Base-by-base conservation (phyloP, 345 rosid species). In the Conringia planisiliqua region DNA sequence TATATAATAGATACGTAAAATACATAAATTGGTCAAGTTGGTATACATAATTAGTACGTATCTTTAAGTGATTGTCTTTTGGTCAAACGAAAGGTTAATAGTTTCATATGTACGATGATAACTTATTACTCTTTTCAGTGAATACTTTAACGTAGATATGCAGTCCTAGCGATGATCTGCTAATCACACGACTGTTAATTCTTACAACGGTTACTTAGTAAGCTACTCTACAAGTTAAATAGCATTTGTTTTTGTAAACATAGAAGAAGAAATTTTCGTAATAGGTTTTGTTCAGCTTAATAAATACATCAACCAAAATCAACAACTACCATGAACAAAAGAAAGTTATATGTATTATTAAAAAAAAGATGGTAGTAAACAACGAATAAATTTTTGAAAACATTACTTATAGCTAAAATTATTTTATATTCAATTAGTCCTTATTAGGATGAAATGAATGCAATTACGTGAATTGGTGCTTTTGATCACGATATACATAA, bases 31-130 rank as follows among this genome's bases (percentile, higher is more conserved):
- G 36, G 55, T 54, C 68, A 68, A 68, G 64, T 51, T 68, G 79
- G 38, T 50, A 67, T 61, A 52, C 7, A 51, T 42, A 9, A 42
- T 36, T 18, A 38, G 16, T 59, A 39, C 57, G 43, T 61, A 69
- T 69, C 55, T 22, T 36, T 67, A 27, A 52, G 59, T 54, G 35
- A 75, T 75, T 5, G 39, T 68, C 13, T 52, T 61, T 61, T 68
- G 58, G 75, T 69, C 79, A 69, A 62, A 61, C 40, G 30, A 50
- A 40, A 60, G 8, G 30, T 40, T 55, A 40, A 50, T 13, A 42
- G 16, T 44, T 65, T 35, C 39, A 24, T 35, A 38, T 38, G 20
- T 67, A 62, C 48, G 55, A 26, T 42, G 26, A 56, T 30, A 59
- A 47, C 46, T 30, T 12, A 16, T 20, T 46, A 26, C 18, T 10